phyloP scores from a whole-genome alignment of 2,329 filamentous ascomycete genomes.

The Arthrinium puccinioides region DNA sequence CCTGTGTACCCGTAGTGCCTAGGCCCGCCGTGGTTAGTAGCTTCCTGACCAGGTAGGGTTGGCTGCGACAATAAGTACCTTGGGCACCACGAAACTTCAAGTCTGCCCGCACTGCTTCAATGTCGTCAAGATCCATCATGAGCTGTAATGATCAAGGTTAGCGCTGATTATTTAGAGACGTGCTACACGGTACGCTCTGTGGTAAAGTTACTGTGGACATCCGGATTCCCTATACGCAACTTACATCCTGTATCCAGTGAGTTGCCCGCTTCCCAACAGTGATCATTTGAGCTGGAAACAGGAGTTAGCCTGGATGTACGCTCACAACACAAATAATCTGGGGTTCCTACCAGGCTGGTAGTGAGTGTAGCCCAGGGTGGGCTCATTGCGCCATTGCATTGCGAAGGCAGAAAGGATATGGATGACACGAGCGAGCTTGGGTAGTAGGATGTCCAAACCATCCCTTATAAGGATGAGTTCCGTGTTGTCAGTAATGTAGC shows the following conservation, averaged over 20 bases:
- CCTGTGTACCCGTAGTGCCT: slow-evolving; percentile 71
- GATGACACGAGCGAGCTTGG: slow-evolving; percentile 74
- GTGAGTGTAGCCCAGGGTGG: slow-evolving; percentile 73
- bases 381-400: slow-evolving; percentile 61
- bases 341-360: slow-evolving; percentile 38
- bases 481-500: slow-evolving; percentile 65
- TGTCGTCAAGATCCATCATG: slow-evolving; percentile 56
- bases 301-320: not conserved
- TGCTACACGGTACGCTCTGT: too few relatives aligned
- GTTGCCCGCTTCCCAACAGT: slow-evolving; percentile 58
- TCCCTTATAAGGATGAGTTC: slow-evolving; percentile 72
- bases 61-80: too few relatives aligned
- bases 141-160: too few relatives aligned
- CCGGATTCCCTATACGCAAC: too few relatives aligned
- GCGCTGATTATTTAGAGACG: too few relatives aligned
- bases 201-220: too few relatives aligned
- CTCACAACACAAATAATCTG: not conserved
- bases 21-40: too few relatives aligned
- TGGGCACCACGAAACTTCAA: slow-evolving; percentile 58
- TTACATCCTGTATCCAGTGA: slow-evolving; percentile 69
- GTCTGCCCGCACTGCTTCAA: slow-evolving; percentile 61
- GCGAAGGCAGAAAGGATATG: slow-evolving; percentile 68
- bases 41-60: too few relatives aligned
- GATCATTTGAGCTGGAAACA: slow-evolving; percentile 36
- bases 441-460: slow-evolving; percentile 67